A percentile compares a stretch with the other conserved stretches of the same genome.
These are phyloP conservation scores for Ascochyta fabae DNA, from an alignment of 2,329 filamentous ascomycete genomes.

Conservation along the genomic window DNA sequence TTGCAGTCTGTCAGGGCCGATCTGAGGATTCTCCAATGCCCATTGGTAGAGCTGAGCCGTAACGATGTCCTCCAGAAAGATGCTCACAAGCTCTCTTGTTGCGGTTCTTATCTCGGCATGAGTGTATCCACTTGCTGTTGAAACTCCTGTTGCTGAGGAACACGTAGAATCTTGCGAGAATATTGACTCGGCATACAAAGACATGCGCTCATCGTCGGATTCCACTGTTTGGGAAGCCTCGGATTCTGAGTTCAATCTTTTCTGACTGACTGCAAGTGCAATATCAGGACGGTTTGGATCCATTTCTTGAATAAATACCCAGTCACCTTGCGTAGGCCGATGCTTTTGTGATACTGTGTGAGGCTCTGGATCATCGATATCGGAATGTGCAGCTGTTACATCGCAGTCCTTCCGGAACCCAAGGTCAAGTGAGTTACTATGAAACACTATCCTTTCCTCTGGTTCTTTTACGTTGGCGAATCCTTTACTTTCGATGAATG, in stretches of 20 bases:
- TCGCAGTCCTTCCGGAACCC: no score
- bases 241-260: constrained; percentile 56
- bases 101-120: not conserved
- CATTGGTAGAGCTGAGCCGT: not conserved
- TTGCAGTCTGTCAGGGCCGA: not conserved
- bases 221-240: constrained; percentile 47
- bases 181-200: no score
- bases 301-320: constrained; percentile 70
- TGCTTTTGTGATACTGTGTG: constrained; percentile 54
- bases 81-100: not conserved
- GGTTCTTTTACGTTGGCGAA: no score
- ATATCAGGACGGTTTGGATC: constrained; percentile 70
- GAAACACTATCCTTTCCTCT: no score
- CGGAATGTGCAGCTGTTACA: no score
- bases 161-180: not conserved
- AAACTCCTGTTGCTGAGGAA: not conserved
- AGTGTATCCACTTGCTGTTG: not conserved
- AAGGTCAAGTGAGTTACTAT: no score
- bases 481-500: no score
- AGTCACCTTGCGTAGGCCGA: constrained; percentile 66
- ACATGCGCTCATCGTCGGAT: constrained; percentile 47
- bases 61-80: not conserved
- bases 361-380: no score
- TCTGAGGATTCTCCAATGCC: not conserved
- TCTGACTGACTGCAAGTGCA: constrained; percentile 62